Percentiles rank a stretch among this genome's conserved stretches.
These are phyloP conservation scores for Myriosclerotinia duriaeana DNA, from an alignment of 2,329 filamentous ascomycete species.

Conservation along the genomic window DNA sequence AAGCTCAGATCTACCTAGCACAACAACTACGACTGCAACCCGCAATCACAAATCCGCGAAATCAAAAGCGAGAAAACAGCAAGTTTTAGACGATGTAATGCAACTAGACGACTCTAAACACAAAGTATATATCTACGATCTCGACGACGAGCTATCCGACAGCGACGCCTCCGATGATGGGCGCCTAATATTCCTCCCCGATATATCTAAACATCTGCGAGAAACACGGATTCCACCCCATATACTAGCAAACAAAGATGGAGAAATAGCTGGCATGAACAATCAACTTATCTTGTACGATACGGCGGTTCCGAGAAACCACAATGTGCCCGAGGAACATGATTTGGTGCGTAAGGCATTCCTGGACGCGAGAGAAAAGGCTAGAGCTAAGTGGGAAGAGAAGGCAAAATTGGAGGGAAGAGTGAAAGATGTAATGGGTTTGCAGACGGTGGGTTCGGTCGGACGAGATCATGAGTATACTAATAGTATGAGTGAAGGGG, in stretches of 20 bases:
- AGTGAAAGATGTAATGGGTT: slow-evolving; percentile 34
- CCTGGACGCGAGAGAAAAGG: slow-evolving; percentile 70
- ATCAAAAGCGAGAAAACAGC: slow-evolving; percentile 27
- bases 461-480: slow-evolving; percentile 27
- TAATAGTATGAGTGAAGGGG: slow-evolving; percentile 13
- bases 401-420: slow-evolving; percentile 42
- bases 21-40: slow-evolving; percentile 25
- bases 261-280: slow-evolving; percentile 54
- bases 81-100: slow-evolving; percentile 63
- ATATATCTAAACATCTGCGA: slow-evolving; percentile 78
- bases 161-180: slow-evolving; percentile 58
- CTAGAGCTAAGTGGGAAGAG: slow-evolving; percentile 57
- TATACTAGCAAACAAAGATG: slow-evolving; percentile 59
- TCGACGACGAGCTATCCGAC: slow-evolving; percentile 82
- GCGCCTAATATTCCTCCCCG: slow-evolving; percentile 74
- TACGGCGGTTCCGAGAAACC: slow-evolving; percentile 62
- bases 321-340: slow-evolving; percentile 71
- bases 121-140: slow-evolving; percentile 85
- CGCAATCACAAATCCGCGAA: slow-evolving; percentile 29
- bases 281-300: slow-evolving; percentile 80
- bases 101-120: slow-evolving; percentile 79
- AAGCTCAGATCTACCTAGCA: slow-evolving; percentile 24
- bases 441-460: slow-evolving; percentile 27
- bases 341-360: slow-evolving; percentile 82
- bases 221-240: slow-evolving; percentile 63